Evolutionary conservation across 148 eudicot species (phyloP).

Genomic region (Camellia granthamiana): DNA sequence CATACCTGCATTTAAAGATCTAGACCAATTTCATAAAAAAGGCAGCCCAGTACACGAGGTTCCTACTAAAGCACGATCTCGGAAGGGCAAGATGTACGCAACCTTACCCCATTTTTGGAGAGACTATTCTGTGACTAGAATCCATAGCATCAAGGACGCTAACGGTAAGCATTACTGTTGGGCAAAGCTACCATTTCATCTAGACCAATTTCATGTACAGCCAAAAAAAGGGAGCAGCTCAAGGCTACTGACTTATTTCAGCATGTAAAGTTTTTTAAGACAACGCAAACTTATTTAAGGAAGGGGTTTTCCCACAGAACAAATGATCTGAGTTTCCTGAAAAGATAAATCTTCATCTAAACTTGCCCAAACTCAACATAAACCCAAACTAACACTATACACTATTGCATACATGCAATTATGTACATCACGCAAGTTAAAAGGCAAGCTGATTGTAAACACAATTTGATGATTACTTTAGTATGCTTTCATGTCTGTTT

Average conservation of each 20-base stretch:
- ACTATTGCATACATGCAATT: neutral
- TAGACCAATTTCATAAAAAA: too few species aligned
- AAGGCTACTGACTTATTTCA: neutral
- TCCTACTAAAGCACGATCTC: too few species aligned
- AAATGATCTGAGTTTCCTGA: neutral
- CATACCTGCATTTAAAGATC: neutral
- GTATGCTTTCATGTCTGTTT: neutral
- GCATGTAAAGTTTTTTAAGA: neutral
- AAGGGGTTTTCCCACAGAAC: neutral
- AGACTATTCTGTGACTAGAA: too few species aligned
- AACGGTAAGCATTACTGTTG: too few species aligned
- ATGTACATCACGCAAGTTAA: neutral
- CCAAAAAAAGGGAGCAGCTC: neutral
- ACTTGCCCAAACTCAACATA: neutral
- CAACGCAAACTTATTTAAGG: neutral
- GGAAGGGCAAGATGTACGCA: too few species aligned
- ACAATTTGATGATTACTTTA: neutral
- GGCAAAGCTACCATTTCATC: too few species aligned
- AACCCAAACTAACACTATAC: neutral
- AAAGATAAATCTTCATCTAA: neutral
- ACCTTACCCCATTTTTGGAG: too few species aligned
- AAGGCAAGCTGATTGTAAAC: neutral
- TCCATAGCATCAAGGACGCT: too few species aligned
- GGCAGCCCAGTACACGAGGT: too few species aligned
- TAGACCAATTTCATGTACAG: neutral